Evolutionary conservation across 2,329 filamentous ascomycete species (phyloP).

Genomic region (Aspergillus sp.): DNA sequence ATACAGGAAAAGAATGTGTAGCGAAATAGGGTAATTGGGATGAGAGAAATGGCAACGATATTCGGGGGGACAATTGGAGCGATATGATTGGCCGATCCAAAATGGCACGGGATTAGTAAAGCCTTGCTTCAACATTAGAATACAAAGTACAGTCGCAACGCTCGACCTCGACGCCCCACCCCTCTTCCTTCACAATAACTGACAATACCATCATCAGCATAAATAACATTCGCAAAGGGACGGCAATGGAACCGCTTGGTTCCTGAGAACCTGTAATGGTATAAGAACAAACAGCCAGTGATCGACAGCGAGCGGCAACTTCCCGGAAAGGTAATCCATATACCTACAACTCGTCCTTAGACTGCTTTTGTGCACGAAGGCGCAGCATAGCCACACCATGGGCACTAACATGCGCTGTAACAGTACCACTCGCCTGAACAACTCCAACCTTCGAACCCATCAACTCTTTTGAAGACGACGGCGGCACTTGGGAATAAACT

Average conservation of each 20-base stretch:
- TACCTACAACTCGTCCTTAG: constrained; percentile 40
- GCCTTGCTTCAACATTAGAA: too few species aligned
- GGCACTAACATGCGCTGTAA: constrained; percentile 41
- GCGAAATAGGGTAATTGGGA: too few species aligned
- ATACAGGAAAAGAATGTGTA: too few species aligned
- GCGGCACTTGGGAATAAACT: constrained; percentile 40
- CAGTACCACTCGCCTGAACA: constrained; percentile 39
- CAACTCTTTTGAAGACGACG: constrained; percentile 30
- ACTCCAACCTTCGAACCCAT: constrained; percentile 44
- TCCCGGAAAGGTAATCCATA: constrained; percentile 6
- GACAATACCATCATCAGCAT: too few species aligned
- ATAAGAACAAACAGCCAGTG: constrained; percentile 9
- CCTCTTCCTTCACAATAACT: too few species aligned
- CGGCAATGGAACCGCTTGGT: background rate
- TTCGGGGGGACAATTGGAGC: too few species aligned
- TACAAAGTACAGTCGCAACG: too few species aligned
- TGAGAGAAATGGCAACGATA: too few species aligned
- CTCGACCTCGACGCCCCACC: too few species aligned
- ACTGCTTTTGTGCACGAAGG: constrained; percentile 37
- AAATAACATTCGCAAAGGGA: too few species aligned
- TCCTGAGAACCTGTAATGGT: constrained; percentile 4
- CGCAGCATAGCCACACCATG: constrained; percentile 50
- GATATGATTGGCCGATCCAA: too few species aligned
- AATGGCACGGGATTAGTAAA: too few species aligned
- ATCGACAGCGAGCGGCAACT: constrained; percentile 5